Evolutionary conservation across 139 green algal species (phyloP), one percentile per base, ranked within the genome.

Genomic region (Auxenochlorella pyrenoidosa): DNA sequence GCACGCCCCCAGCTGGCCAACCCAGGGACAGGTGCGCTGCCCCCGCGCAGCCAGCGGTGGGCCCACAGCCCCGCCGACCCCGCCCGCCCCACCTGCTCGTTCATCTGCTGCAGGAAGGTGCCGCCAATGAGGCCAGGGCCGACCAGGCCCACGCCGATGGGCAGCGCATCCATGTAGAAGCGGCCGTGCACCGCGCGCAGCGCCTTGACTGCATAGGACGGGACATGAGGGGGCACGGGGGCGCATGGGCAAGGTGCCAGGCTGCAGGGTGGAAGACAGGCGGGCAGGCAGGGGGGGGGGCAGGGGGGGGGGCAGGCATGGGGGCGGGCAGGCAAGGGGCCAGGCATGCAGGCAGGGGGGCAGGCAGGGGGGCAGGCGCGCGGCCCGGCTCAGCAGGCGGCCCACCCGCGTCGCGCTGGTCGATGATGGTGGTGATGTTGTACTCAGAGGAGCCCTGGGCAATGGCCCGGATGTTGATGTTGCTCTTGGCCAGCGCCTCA

Each of bases 341-440:
- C 47, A 54, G 47, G 47, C 6, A 2, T 3, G 54, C 15, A 24
- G 54, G 54, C 54, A 63, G 15, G 5, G 19, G 38, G 54, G 54
- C 54, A 22, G 18, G 54, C 54, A 63, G 24, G 28, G 1, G 28
- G 28, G 4, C 6, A 19, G 34, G 70, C 4, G 70, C 0, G 70
- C 70, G 34, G 54, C 54, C 12, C 18, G 16, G 15, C 2, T 13
- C 15, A 63, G 15, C 15, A 24, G 18, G 2, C 15, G 2, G 15
- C 82, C 18, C 82, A 86, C 82, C 44, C 1, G 68, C 68, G 86
- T 95, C 90, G 41, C 86, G 80, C 91, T 97, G 93, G 79, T 98
- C 92, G 28, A 99, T 94, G 66, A 99, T 91, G 54, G 98, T 93
- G 22, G 97, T 99, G 93, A 99, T 98, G 94, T 99, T 99, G 96